Conservation (phyloP, 108 stramenopile species). For the Conticribra guillardii region DNA sequence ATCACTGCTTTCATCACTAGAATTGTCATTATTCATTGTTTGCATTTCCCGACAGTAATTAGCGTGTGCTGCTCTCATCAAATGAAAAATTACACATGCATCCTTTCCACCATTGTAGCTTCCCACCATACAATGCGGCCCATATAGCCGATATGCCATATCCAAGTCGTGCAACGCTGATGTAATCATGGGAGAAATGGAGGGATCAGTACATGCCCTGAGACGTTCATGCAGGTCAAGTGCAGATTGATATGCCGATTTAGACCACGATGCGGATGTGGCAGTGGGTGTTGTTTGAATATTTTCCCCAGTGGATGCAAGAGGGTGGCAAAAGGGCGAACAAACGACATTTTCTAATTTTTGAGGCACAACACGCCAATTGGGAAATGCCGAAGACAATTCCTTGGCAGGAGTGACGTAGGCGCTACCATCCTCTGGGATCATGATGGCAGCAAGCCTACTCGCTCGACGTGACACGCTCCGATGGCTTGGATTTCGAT, state of each 20-base stretch:
- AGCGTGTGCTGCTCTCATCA: constrained; percentile 91
- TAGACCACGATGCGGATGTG: constrained; percentile 58
- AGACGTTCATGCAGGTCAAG: constrained; percentile 66
- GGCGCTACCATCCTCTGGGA: not conserved
- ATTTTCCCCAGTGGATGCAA: not conserved
- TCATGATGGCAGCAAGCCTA: not conserved
- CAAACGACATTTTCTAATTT: not conserved
- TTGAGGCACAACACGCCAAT: constrained; percentile 20
- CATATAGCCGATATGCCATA: constrained; percentile 85
- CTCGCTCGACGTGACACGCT: too few relatives aligned
- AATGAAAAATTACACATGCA: constrained; percentile 94
- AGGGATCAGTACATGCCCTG: constrained; percentile 58
- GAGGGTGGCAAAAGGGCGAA: constrained; percentile 31
- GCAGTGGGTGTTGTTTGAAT: not conserved
- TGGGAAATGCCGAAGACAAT: constrained; percentile 11
- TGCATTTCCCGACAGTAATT: constrained; percentile 47
- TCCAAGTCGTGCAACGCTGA: constrained; percentile 70
- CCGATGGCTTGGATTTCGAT: too few relatives aligned
- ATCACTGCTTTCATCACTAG: constrained; percentile 37
- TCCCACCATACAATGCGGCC: constrained; percentile 74
- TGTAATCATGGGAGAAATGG: constrained; percentile 54
- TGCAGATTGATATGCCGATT: constrained; percentile 60
- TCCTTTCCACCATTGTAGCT: constrained; percentile 99
- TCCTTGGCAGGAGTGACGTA: not conserved
- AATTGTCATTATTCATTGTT: constrained; percentile 26